Percentiles rank a stretch among this genome's conserved stretches.
Evolutionary conservation across 164 flowering plant species (phyloP).

Genomic region (Stephania cephalantha): DNA sequence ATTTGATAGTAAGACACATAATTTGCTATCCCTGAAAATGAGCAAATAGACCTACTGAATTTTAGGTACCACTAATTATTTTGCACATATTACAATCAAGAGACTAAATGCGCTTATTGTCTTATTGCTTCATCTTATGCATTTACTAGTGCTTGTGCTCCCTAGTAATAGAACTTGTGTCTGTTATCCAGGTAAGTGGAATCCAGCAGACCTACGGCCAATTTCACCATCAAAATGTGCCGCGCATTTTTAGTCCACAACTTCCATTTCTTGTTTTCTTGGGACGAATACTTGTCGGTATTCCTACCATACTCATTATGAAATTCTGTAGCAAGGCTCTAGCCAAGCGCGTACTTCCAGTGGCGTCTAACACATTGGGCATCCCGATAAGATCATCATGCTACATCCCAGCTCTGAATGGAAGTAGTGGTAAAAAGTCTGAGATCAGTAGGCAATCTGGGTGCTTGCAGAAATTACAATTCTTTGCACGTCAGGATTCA

Average conservation of each 20-base stretch:
- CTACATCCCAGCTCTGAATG: slow-evolving; percentile 59
- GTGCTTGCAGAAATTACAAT: slow-evolving; percentile 50
- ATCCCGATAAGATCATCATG: slow-evolving; percentile 71
- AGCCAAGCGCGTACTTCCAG: slow-evolving; percentile 83
- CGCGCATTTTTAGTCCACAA: slow-evolving; percentile 53
- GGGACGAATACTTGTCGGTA: slow-evolving; percentile 72
- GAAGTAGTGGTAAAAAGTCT: slow-evolving; percentile 27
- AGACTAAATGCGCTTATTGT: not conserved
- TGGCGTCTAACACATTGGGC: slow-evolving; percentile 61
- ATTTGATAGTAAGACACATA: not conserved
- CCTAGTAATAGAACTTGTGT: not conserved
- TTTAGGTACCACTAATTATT: not conserved
- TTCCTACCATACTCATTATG: slow-evolving; percentile 80
- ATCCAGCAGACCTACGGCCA: slow-evolving; percentile 82
- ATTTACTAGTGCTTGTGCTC: not conserved
- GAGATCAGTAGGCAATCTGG: slow-evolving; percentile 44
- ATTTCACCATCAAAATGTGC: slow-evolving; percentile 85
- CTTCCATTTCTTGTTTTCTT: slow-evolving; percentile 39
- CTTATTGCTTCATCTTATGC: not conserved
- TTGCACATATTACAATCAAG: not conserved
- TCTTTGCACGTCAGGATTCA: slow-evolving; percentile 39
- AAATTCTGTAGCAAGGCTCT: slow-evolving; percentile 92
- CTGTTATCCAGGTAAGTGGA: slow-evolving; percentile 65
- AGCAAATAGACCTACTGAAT: not conserved
- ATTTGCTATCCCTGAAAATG: not conserved